Evolutionary conservation across 1,284 basidiomycete genomes (phyloP).

Genomic region (Amylostereum chailletii): DNA sequence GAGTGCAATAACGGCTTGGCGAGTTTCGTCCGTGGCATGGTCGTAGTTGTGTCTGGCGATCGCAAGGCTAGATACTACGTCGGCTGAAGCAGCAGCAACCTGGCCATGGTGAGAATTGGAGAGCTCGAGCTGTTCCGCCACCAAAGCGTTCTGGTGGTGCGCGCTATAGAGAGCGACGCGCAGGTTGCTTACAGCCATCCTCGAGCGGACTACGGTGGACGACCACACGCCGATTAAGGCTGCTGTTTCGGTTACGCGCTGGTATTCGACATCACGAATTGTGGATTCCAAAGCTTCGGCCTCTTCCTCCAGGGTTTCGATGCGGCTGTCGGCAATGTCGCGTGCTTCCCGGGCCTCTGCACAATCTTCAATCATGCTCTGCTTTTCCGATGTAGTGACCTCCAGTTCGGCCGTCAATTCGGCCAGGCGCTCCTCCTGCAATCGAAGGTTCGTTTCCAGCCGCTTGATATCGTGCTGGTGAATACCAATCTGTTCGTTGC

Average conservation of each 20-base stretch:
- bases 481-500: slow-evolving; percentile 62
- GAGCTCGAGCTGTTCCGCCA: slow-evolving; percentile 1
- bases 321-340: slow-evolving; percentile 42
- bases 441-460: slow-evolving; percentile 58
- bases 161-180: background rate
- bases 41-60: slow-evolving; percentile 4
- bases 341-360: slow-evolving; percentile 61
- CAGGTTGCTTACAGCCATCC: slow-evolving; percentile 22
- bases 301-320: slow-evolving; percentile 35
- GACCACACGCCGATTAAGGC: slow-evolving; percentile 23
- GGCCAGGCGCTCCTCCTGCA: slow-evolving; percentile 62
- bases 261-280: slow-evolving; percentile 10
- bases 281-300: slow-evolving; percentile 46
- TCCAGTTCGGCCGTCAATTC: slow-evolving; percentile 66
- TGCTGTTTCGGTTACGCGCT: slow-evolving; percentile 22
- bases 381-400: slow-evolving; percentile 51
- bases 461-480: slow-evolving; percentile 69
- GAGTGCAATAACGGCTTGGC: slow-evolving; percentile 23
- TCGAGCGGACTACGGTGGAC: slow-evolving; percentile 20
- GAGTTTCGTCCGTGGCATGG: slow-evolving; percentile 12
- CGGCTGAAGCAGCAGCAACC: slow-evolving; percentile 2
- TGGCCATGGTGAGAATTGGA: slow-evolving; percentile 2
- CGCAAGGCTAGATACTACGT: slow-evolving; percentile 7
- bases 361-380: slow-evolving; percentile 75
- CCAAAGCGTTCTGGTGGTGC: slow-evolving; percentile 1